Conservation (phyloP, 2,329 filamentous ascomycete genomes). For the Leptosphaerulina australis region DNA sequence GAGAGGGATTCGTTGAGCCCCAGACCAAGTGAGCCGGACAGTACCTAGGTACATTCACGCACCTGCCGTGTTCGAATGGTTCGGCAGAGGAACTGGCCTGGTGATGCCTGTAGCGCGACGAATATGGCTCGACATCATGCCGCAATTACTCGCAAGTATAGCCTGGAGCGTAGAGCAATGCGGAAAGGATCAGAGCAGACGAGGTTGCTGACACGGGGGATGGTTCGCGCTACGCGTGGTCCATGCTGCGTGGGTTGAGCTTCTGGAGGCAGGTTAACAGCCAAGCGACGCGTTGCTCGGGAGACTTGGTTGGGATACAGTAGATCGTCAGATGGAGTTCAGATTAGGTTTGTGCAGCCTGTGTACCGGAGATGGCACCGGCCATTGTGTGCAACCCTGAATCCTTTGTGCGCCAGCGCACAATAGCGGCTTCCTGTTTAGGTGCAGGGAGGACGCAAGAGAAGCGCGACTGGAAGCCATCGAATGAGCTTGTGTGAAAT, state of each 20-base stretch:
- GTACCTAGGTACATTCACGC: slow-evolving; percentile 28
- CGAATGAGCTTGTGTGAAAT: slow-evolving; percentile 1
- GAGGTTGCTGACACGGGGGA: slow-evolving; percentile 31
- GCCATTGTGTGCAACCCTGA: slow-evolving; percentile 17
- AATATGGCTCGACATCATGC: slow-evolving; percentile 27
- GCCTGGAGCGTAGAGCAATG: slow-evolving; percentile 18
- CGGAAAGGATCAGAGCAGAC: slow-evolving; percentile 28
- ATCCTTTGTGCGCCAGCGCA: slow-evolving; percentile 1
- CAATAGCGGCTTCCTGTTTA: slow-evolving; percentile 6
- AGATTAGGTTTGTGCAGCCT: slow-evolving; percentile 27
- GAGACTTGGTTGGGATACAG: slow-evolving; percentile 4
- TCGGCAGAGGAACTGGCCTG: slow-evolving; percentile 24
- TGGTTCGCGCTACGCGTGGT: slow-evolving; percentile 43
- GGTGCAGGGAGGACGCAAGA: slow-evolving; percentile 12
- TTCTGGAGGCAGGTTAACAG: slow-evolving; percentile 18
- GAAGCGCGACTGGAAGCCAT: slow-evolving; percentile 9
- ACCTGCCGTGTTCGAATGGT: slow-evolving; percentile 36
- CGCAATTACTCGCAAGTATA: slow-evolving; percentile 18
- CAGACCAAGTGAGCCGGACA: slow-evolving; percentile 23
- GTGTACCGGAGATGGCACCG: slow-evolving; percentile 13
- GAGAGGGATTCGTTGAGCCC: slow-evolving; percentile 26
- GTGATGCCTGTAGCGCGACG: slow-evolving; percentile 21
- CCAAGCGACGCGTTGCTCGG: slow-evolving; percentile 6
- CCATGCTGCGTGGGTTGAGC: slow-evolving; percentile 35
- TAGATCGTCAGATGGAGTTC: slow-evolving; percentile 20